Conservation (phyloP, 108 stramenopile species). For the Schizochytrium sp. region DNA sequence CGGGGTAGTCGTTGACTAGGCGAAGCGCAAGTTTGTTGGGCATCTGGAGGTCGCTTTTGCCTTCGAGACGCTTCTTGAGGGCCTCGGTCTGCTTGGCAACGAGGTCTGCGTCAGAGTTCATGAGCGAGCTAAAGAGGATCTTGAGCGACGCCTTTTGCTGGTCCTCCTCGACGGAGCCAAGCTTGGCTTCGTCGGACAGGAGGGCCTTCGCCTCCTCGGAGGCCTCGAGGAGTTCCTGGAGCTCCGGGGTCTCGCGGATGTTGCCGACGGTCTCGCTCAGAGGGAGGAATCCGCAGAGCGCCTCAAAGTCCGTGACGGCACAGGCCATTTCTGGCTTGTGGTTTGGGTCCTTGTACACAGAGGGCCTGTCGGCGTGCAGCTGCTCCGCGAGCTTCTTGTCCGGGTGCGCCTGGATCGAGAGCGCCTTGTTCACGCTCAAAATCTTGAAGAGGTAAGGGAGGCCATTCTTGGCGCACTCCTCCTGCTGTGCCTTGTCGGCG, state of each 20-base stretch:
- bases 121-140: slow-evolving; percentile 42
- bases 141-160: not conserved
- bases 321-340: slow-evolving; percentile 99
- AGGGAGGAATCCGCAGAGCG: slow-evolving; percentile 87
- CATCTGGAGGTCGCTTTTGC: not conserved
- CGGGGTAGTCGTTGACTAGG: slow-evolving; percentile 73
- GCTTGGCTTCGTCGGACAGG: not conserved
- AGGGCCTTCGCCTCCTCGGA: not conserved
- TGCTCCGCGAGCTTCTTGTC: slow-evolving; percentile 69
- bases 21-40: slow-evolving; percentile 33
- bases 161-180: not conserved
- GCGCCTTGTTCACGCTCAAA: slow-evolving; percentile 61
- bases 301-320: slow-evolving; percentile 87
- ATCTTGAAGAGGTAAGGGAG: slow-evolving; percentile 82
- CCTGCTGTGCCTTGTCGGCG: not conserved
- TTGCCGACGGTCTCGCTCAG: slow-evolving; percentile 56
- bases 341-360: slow-evolving; percentile 82
- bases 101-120: slow-evolving; percentile 34
- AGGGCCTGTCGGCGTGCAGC: slow-evolving; percentile 68
- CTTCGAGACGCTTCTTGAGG: slow-evolving; percentile 58
- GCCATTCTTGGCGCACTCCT: slow-evolving; percentile 31
- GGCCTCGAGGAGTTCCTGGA: not conserved
- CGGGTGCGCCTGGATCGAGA: slow-evolving; percentile 59
- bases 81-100: slow-evolving; percentile 45
- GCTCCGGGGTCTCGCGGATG: slow-evolving; percentile 11